Evolutionary conservation across 345 rosid genomes (phyloP).

Genomic region (Murraya paniculata): DNA sequence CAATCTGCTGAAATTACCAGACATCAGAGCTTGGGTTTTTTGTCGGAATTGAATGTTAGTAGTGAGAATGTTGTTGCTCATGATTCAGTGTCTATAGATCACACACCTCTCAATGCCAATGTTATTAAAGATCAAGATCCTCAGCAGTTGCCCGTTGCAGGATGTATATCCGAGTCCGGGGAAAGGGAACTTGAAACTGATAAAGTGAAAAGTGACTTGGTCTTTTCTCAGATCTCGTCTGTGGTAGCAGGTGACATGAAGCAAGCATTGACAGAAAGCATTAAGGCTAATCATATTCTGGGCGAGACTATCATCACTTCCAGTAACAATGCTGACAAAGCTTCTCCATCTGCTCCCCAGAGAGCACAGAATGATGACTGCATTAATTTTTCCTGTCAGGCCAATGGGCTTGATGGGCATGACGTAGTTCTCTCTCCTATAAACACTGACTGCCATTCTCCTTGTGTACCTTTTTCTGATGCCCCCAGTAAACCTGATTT

Average conservation of each 20-base stretch:
- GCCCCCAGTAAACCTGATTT: background rate
- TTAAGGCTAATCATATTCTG: background rate
- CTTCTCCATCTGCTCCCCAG: background rate
- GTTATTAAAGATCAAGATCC: background rate
- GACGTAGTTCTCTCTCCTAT: background rate
- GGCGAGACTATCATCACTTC: constrained; percentile 4
- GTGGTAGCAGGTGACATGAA: background rate
- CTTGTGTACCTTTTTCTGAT: background rate
- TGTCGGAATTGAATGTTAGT: background rate
- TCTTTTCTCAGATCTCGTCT: background rate
- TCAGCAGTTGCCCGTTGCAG: background rate
- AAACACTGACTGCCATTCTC: background rate
- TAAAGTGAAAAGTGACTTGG: background rate
- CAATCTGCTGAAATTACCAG: background rate
- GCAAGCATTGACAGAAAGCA: background rate
- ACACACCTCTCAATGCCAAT: background rate
- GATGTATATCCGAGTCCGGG: background rate
- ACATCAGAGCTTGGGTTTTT: constrained; percentile 5
- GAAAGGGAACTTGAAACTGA: background rate
- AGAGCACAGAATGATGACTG: background rate
- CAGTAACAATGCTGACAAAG: background rate
- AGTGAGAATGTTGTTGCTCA: background rate
- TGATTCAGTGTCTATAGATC: background rate
- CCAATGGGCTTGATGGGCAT: background rate
- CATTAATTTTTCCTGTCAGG: background rate